These are phyloP conservation scores for Alternaria arborescens DNA, from an alignment of 2,329 filamentous ascomycete genomes.

Conservation along the genomic window DNA sequence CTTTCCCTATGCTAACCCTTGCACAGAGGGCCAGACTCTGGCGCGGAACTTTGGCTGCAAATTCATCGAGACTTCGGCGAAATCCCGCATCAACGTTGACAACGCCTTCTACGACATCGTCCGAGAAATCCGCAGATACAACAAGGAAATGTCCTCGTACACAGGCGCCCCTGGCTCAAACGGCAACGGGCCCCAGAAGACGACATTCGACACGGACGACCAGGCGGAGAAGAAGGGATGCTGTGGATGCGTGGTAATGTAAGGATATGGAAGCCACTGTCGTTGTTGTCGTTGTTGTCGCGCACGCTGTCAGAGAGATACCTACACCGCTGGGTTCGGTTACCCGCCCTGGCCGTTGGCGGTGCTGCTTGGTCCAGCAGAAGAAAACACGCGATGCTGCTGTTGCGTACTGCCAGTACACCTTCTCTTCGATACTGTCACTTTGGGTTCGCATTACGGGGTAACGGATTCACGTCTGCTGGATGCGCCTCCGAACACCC, in stretches of 20 bases:
- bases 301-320: constrained; percentile 27
- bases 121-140: constrained; percentile 95
- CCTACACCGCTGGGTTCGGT: constrained; percentile 29
- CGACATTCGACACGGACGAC: constrained; percentile 82
- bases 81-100: constrained; percentile 97
- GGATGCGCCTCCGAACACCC: constrained; percentile 35
- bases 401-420: constrained; percentile 46
- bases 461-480: constrained; percentile 39
- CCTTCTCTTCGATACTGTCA: constrained; percentile 35
- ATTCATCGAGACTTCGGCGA: constrained; percentile 99
- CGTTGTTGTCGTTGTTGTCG: constrained; percentile 14
- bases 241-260: constrained; percentile 91
- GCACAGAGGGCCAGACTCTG: constrained; percentile 84
- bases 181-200: constrained; percentile 52
- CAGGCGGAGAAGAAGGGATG: constrained; percentile 74
- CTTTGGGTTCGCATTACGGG: constrained; percentile 36
- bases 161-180: constrained; percentile 69
- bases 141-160: constrained; percentile 96
- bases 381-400: constrained; percentile 45
- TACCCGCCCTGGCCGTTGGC: constrained; percentile 35
- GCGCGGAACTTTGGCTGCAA: constrained; percentile 92
- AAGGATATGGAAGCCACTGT: constrained; percentile 39
- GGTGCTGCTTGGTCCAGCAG: constrained; percentile 29
- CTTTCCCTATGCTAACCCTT: constrained; percentile 26
- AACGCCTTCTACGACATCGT: constrained; percentile 99